Evolutionary conservation across 2,329 filamentous ascomycete species (phyloP), one percentile per base, ranked within the genome.

Genomic region (Cytospora piceae): DNA sequence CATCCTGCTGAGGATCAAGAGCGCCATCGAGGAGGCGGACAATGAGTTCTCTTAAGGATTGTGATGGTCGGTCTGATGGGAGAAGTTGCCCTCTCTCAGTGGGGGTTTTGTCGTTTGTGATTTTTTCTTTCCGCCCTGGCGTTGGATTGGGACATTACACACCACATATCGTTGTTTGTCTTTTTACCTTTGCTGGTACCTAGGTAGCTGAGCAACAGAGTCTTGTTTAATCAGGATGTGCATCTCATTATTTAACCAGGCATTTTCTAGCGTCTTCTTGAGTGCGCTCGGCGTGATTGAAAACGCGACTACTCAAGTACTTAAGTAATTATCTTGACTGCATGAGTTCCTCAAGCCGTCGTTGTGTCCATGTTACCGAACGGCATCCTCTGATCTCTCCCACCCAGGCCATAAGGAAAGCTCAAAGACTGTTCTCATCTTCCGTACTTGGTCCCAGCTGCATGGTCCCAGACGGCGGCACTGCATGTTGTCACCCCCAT

Each of bases 1-100:
- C 37, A 81, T 97, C 65, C 78, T 97, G 69, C 80, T 96, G 74
- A 86, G 88, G 71, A 85, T 97, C 73, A 97, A 97, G 88, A 89
- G 89, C 73, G 83, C 83, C 62, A 96, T 97, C 72, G 90, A 94
- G 79, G 82, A 77, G 69, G 53, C 27, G 4, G 65, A 32, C 27
- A 76, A 76, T 61, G 76, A 78, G 68, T 78, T 78, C 58, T 74
- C 76, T 52, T 78, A 67, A 71, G 58, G n/a, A 6, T 46, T 8
- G 22, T 15, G 5, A 49, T 14, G 24, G 17, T 24, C n/a, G 24
- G 9, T 24, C n/a, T 9, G 34, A 24, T 31, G 32, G 22, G 54
- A 29, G 14, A 20, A 7, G n/a, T 2, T 49, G 22, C n/a, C 3
- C 3, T 24, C 24, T 14, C n/a, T 14, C 6, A 20, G 8, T 24